Base-by-base conservation (phyloP, 2,329 filamentous ascomycete species). In the Microsporum audouinii region DNA sequence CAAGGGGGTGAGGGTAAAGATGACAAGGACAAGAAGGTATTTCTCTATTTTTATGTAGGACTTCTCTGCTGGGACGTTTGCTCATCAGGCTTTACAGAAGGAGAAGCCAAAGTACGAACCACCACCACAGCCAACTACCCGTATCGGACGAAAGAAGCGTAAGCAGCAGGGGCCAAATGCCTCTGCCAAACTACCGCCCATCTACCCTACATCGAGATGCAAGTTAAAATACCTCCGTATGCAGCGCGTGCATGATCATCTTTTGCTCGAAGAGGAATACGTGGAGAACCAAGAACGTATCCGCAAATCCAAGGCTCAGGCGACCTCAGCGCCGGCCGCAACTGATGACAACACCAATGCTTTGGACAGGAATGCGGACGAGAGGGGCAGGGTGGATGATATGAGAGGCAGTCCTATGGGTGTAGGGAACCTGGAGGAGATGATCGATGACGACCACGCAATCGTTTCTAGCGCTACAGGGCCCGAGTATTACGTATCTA, bases 51-150 rank as follows among this genome's bases (percentile, higher is more conserved):
- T 39, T 6, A 27, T 38, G 8, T 49, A 2, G 4, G 12, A 7
- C 55, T 43, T 3, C 17, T 31, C 60, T 39, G 8, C 7, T 61
- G 62, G n/a, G 17, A 31, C 58, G 38, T 60, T 59, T 66, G 66
- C 41, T 68, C 63, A 64, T 60, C 61, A 45, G 38, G n/a, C 23
- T 29, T 58, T 63, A 68, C 71, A 96, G 92, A 97, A 99, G 84
- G 92, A 99, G 65, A 99, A 99, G 87, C 94, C 94, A 73, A 97
- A 96, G 88, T 99, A 99, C 82, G 94, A 99, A 78, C 94, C 94
- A 66, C 94, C 94, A 68, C 94, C 94, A 76, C 88, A 92, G 71
- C 94, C 94, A 65, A 99, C 94, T 65, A 97, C 94, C 67, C 89
- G 94, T 74, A 88, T 99, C 74, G 94, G 94, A 64, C 89, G 92